Conservation (phyloP, 495 filamentous ascomycete species). For the Clavariopsis aquatica region DNA sequence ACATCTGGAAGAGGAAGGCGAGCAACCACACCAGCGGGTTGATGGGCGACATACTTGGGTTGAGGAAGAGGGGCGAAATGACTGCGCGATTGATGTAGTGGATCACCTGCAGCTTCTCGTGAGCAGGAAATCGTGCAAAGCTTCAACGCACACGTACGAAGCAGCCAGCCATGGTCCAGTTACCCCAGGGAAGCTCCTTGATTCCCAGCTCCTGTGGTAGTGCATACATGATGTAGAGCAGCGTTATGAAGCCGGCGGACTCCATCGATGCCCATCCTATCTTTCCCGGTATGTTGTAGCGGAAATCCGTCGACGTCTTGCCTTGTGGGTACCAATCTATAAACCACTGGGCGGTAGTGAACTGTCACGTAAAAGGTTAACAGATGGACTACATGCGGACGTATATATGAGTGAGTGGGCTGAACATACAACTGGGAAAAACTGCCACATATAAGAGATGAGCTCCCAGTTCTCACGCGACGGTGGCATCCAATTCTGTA, state of each 20-base stretch:
- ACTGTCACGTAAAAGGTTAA: slow-evolving; percentile 30
- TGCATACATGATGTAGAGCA: slow-evolving; percentile 73
- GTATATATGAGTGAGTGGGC: background rate
- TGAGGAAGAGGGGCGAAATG: slow-evolving; percentile 72
- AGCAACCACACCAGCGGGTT: slow-evolving; percentile 60
- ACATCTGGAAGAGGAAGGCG: slow-evolving; percentile 71
- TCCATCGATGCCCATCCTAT: slow-evolving; percentile 89
- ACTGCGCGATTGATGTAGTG: slow-evolving; percentile 91
- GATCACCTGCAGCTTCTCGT: slow-evolving; percentile 47
- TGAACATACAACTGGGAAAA: slow-evolving; percentile 50
- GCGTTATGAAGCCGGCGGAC: slow-evolving; percentile 67
- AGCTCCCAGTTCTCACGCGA: slow-evolving; percentile 55
- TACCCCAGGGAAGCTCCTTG: slow-evolving; percentile 61
- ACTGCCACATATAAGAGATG: slow-evolving; percentile 47
- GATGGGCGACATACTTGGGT: slow-evolving; percentile 89
- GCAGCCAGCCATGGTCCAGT: slow-evolving; percentile 64
- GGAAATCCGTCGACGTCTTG: slow-evolving; percentile 76
- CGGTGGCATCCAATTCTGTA: slow-evolving; percentile 51
- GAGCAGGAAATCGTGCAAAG: slow-evolving; percentile 6
- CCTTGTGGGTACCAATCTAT: slow-evolving; percentile 55
- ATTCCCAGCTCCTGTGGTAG: slow-evolving; percentile 59
- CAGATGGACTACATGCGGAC: background rate
- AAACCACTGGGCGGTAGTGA: slow-evolving; percentile 49
- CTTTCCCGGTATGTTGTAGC: slow-evolving; percentile 84
- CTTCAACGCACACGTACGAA: slow-evolving; percentile 50